phyloP scores from a whole-genome alignment of 1,284 basidiomycete genomes.

The Porodaedalea pini region DNA sequence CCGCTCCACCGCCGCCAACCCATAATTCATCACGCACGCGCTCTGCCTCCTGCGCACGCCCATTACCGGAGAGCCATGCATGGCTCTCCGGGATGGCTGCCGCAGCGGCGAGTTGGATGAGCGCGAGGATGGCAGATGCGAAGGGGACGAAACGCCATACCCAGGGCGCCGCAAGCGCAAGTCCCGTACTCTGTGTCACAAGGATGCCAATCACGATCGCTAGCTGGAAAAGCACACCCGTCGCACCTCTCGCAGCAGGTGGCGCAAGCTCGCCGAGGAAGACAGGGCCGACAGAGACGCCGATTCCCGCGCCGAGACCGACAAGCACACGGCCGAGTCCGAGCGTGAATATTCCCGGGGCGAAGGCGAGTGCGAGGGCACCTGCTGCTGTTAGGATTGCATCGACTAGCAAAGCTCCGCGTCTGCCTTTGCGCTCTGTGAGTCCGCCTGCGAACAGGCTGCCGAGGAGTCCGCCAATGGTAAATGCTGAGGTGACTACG shows the following conservation, averaged over 20 bases:
- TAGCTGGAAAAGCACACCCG: slow-evolving; percentile 82
- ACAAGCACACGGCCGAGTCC: slow-evolving; percentile 71
- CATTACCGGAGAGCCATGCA: slow-evolving; percentile 53
- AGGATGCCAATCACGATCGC: slow-evolving; percentile 84
- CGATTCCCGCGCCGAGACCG: slow-evolving; percentile 80
- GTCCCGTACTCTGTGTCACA: slow-evolving; percentile 66
- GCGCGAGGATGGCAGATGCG: slow-evolving; percentile 58
- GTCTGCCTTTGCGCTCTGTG: slow-evolving; percentile 69
- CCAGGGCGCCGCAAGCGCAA: slow-evolving; percentile 58
- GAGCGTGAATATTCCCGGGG: slow-evolving; percentile 55
- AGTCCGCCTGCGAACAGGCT: slow-evolving; percentile 67
- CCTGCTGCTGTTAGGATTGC: slow-evolving; percentile 59
- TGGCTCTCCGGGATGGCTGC: slow-evolving; percentile 63
- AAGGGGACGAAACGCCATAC: slow-evolving; percentile 75
- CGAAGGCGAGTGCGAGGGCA: slow-evolving; percentile 59
- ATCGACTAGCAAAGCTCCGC: slow-evolving; percentile 58
- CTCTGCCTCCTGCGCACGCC: slow-evolving; percentile 48
- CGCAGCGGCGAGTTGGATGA: slow-evolving; percentile 56
- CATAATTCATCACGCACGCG: slow-evolving; percentile 49
- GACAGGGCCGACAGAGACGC: slow-evolving; percentile 82
- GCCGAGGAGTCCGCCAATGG: slow-evolving; percentile 82
- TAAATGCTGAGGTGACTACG: slow-evolving; percentile 80
- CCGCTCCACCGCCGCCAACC: slow-evolving; percentile 31
- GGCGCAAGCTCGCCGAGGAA: slow-evolving; percentile 83
- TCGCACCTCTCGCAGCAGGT: slow-evolving; percentile 63